These are phyloP conservation scores for Auricularia sp. DNA, from an alignment of 768 basidiomycete species.

Conservation along the genomic window DNA sequence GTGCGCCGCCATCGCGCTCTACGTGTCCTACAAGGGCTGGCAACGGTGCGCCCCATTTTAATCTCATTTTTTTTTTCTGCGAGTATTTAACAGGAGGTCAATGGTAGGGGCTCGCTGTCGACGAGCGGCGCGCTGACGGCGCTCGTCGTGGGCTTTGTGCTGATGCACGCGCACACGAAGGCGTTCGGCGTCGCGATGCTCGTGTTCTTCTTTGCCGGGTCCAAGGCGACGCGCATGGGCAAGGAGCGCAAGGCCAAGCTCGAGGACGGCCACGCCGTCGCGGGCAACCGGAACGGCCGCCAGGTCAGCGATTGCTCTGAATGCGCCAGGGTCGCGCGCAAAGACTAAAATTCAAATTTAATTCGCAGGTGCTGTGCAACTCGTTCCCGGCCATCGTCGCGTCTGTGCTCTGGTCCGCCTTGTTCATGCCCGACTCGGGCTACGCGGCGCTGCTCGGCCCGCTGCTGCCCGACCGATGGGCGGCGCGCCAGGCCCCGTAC, in stretches of 20 bases:
- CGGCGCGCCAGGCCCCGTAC: constrained; percentile 21
- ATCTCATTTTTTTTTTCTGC: not conserved
- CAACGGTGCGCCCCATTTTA: not conserved
- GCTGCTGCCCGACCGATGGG: constrained; percentile 2
- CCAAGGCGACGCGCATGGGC: constrained; percentile 79
- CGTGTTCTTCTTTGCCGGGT: constrained; percentile 71
- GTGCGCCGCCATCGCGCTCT: not conserved
- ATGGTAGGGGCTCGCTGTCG: constrained; percentile 44
- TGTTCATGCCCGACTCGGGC: constrained; percentile 37
- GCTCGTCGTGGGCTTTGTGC: constrained; percentile 61
- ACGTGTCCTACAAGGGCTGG: not conserved
- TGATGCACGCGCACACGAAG: constrained; percentile 57
- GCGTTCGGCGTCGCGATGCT: constrained; percentile 60
- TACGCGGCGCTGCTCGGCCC: constrained; percentile 12
- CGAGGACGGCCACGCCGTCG: constrained; percentile 68
- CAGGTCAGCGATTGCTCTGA: constrained; percentile 42
- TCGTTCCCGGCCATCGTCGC: constrained; percentile 56
- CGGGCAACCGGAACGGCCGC: constrained; percentile 64
- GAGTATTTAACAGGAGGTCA: not conserved
- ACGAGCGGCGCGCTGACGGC: constrained; percentile 69
- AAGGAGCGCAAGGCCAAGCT: constrained; percentile 63
- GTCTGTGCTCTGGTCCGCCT: constrained; percentile 51
- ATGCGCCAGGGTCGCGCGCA: too few species aligned
- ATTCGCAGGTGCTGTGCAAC: constrained; percentile 48
- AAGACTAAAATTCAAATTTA: too few species aligned